Evolutionary conservation across 371 early-diverging fungal species (phyloP).

Genomic region (Blakeslea trispora): DNA sequence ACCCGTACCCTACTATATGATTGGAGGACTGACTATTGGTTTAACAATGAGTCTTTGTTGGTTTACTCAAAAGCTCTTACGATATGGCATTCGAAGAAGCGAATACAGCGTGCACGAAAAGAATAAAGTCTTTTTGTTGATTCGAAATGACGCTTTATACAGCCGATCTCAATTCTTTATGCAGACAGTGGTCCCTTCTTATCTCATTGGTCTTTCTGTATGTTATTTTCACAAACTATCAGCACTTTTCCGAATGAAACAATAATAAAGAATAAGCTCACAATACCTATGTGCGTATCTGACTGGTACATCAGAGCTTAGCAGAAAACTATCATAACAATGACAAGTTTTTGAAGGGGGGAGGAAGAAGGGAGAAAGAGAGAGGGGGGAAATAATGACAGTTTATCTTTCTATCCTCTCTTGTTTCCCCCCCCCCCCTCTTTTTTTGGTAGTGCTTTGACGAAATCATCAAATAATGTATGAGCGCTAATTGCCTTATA

Average conservation of each 20-base stretch:
- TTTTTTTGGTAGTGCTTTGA: no score
- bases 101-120: constrained; percentile 1
- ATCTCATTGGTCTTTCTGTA: constrained; percentile 13
- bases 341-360: no score
- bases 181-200: constrained; percentile 8
- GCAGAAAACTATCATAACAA: no score
- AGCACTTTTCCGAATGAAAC: neutral
- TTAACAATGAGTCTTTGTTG: neutral
- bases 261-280: neutral
- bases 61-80: neutral
- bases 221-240: neutral
- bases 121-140: constrained; percentile 1
- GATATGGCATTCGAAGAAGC: neutral
- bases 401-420: no score
- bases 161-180: neutral
- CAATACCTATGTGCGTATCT: no score
- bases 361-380: no score
- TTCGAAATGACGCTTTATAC: constrained; percentile 9
- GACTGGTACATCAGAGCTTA: no score
- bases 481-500: no score
- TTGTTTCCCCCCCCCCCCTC: no score
- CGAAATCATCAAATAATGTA: no score
- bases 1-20: constrained; percentile 9
- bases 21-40: neutral
- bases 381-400: no score